Conservation (phyloP, 441 rosid species). For the Oxalis stricta region DNA sequence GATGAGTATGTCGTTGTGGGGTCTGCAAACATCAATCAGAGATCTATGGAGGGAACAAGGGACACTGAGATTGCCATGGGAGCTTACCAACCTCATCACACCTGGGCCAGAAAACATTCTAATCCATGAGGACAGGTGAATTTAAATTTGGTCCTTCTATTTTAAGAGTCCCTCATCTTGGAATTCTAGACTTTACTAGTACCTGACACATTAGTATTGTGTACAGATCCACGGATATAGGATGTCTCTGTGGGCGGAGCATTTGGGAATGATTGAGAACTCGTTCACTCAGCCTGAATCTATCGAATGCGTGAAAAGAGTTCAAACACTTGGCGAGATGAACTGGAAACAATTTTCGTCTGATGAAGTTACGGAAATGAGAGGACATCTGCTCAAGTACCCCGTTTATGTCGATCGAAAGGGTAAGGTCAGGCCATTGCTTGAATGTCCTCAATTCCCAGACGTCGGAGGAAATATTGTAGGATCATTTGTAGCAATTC, state of each 20-base stretch:
- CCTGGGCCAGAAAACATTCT: constrained; percentile 53
- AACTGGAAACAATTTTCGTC: constrained; percentile 68
- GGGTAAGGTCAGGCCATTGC: constrained; percentile 76
- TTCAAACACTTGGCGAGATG: constrained; percentile 42
- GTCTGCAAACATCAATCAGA: constrained; percentile 92
- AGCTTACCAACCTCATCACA: constrained; percentile 86
- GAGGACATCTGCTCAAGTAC: constrained; percentile 75
- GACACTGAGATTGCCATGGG: constrained; percentile 99
- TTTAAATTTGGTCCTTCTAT: too few relatives aligned
- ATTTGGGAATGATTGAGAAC: constrained; percentile 54
- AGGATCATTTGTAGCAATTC: constrained; percentile 83
- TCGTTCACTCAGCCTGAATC: constrained; percentile 58
- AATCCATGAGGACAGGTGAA: constrained; percentile 81
- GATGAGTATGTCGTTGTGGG: constrained; percentile 82
- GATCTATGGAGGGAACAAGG: constrained; percentile 91
- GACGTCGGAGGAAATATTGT: constrained; percentile 80
- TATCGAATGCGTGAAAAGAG: constrained; percentile 64
- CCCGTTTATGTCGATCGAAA: constrained; percentile 73
- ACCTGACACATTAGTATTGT: neutral
- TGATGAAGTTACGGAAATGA: constrained; percentile 71
- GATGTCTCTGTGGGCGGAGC: constrained; percentile 98
- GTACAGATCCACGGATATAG: constrained; percentile 75
- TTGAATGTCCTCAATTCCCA: constrained; percentile 59
- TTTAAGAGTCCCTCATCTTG: too few relatives aligned
- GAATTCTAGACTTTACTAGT: neutral